Evolutionary conservation across 257 asterid species (phyloP).

Genomic region (Lavandula angustifolia): DNA sequence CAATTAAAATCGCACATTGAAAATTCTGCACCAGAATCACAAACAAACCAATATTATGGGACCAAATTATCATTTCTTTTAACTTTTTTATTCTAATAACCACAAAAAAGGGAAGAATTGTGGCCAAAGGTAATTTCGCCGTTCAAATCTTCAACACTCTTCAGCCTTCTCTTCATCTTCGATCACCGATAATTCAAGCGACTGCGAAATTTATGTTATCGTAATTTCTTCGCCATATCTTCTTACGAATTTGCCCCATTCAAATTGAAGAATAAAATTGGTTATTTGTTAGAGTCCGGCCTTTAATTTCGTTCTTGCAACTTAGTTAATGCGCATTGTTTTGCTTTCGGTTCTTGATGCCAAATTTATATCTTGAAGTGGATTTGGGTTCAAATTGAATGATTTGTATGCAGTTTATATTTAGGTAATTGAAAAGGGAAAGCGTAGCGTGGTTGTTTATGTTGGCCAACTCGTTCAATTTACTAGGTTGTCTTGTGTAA

Average conservation of each 20-base stretch:
- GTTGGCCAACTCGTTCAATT: too few relatives aligned
- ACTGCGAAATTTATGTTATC: background rate
- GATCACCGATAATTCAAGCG: background rate
- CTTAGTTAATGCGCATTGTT: too few relatives aligned
- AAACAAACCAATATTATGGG: too few relatives aligned
- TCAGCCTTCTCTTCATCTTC: constrained; percentile 13
- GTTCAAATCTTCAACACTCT: background rate
- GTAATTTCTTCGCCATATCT: too few relatives aligned
- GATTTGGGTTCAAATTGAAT: constrained; percentile 8
- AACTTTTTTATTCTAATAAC: background rate
- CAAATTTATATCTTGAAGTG: background rate
- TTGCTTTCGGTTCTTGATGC: background rate
- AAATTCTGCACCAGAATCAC: too few relatives aligned
- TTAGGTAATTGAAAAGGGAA: background rate
- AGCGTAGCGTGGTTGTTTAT: background rate
- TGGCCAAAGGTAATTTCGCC: background rate
- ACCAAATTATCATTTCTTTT: too few relatives aligned
- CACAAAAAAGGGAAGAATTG: background rate
- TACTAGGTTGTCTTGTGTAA: background rate
- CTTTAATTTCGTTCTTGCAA: background rate
- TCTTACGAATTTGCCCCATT: too few relatives aligned
- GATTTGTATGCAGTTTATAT: constrained; percentile 4
- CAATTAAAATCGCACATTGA: too few relatives aligned
- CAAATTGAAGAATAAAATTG: too few relatives aligned
- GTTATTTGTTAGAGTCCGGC: too few relatives aligned